phyloP scores from a whole-genome alignment of 1,284 basidiomycete genomes.

The Puccinia novopanici region DNA sequence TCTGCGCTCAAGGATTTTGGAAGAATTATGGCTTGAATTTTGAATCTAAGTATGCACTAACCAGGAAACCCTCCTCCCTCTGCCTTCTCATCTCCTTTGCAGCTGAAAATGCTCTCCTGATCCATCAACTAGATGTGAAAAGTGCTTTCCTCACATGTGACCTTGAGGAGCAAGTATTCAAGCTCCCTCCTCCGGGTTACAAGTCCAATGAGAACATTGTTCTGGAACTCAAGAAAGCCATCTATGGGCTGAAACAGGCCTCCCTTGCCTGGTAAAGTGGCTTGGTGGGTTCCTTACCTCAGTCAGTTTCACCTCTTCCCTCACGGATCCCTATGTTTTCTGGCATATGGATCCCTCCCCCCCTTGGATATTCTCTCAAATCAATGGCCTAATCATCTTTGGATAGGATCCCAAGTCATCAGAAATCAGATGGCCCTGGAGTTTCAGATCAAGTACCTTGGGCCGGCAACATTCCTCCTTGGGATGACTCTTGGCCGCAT shows the following conservation, averaged over 20 bases:
- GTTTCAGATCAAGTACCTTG: slow-evolving; percentile 11
- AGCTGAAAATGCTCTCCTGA: not conserved
- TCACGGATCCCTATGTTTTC: not conserved
- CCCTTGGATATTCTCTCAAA: not conserved
- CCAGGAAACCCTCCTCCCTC: not conserved
- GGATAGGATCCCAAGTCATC: not conserved
- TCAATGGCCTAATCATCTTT: not conserved
- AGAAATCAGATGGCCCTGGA: not conserved
- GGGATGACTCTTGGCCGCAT: not conserved
- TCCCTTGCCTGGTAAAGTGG: slow-evolving; percentile 2
- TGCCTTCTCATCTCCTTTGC: not conserved
- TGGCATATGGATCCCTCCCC: not conserved
- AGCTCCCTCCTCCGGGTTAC: not conserved
- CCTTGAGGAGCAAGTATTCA: not conserved
- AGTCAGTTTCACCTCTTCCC: not conserved
- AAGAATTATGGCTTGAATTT: slow-evolving; percentile 10
- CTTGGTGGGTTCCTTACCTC: not conserved
- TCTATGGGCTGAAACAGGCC: too few relatives aligned
- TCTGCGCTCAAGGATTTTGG: slow-evolving; percentile 26
- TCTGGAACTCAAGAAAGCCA: not conserved
- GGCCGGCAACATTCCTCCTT: not conserved
- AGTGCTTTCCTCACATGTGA: slow-evolving; percentile 10
- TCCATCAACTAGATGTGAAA: slow-evolving; percentile 19
- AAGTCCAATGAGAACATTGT: not conserved
- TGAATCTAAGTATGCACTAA: not conserved